Evolutionary conservation across 208 protist genomes (phyloP), one percentile per base, ranked within the genome.

Genomic region (Zelonia costaricensis): DNA sequence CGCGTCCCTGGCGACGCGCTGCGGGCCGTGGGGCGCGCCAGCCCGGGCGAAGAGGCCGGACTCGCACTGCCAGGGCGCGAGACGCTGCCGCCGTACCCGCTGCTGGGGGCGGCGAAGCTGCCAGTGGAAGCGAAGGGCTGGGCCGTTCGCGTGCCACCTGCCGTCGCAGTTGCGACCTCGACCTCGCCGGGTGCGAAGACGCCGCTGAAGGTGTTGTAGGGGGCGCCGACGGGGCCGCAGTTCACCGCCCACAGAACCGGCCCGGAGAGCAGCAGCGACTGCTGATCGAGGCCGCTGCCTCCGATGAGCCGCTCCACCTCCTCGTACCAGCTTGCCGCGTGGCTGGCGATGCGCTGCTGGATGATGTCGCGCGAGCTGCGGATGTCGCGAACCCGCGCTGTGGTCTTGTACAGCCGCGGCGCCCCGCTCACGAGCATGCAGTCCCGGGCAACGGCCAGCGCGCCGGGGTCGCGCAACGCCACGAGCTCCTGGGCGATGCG

Each of bases 361-460:
- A 94, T 91, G 9, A 73, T 91, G 33, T 80, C 76, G 28, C 73
- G 78, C 33, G 82, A 78, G 47, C 67, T 84, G 46, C 79, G 78
- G 27, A 81, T 83, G 59, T 92, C 83, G 10, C 78, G 77, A 22
- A 83, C 43, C 51, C 55, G 66, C 51, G 39, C 74, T 57, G 36
- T 80, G 53, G 33, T 65, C 36, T 78, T 73, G 43, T 63, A 69
- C 8, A 67, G 55, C 28, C 72, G 67, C 44, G 66, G 70, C 0
- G 62, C 73, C 20, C 81, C 74, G 51, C 88, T 42, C 20, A 85
- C 25, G 31, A 90, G 56, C 22, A 95, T 75, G 15, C 84, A 74
- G 44, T 81, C 82, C 38, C 84, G 80, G 3, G 86, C 86, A 4
- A 70, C 51, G 5, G 55, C 60, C 22, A 93, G 43, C n/a, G 80